phyloP scores from a whole-genome alignment of 225 moss, liverwort and hornwort species.

The Physcomitrellopsis africana region DNA sequence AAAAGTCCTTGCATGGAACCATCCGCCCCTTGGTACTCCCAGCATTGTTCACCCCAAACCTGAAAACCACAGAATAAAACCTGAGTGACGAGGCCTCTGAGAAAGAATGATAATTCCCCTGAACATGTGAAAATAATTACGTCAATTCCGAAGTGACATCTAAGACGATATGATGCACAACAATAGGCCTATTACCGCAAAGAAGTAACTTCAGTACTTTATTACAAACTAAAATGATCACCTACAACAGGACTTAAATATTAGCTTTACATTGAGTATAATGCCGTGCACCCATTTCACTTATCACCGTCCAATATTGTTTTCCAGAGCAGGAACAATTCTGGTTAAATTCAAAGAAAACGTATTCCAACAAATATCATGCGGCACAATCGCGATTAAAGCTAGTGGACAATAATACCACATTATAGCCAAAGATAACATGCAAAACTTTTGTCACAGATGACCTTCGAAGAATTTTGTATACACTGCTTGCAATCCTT shows the following conservation, averaged over 20 bases:
- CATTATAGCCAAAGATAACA: not conserved
- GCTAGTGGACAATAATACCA: slow-evolving; percentile 17
- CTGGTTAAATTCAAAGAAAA: slow-evolving; percentile 2
- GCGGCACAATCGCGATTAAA: not conserved
- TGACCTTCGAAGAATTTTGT: not conserved
- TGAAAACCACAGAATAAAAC: slow-evolving; percentile 28
- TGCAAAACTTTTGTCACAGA: not conserved
- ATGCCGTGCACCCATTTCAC: not conserved
- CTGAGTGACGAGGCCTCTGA: slow-evolving; percentile 12
- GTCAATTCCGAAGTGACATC: slow-evolving; percentile 17
- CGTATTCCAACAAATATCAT: not conserved
- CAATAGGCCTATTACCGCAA: not conserved
- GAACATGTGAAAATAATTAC: not conserved
- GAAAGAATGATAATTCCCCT: slow-evolving; percentile 12
- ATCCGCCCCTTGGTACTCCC: slow-evolving; percentile 57
- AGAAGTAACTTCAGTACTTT: slow-evolving; percentile 18
- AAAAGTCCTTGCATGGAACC: slow-evolving; percentile 56
- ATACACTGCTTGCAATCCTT: not conserved
- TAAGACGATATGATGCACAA: slow-evolving; percentile 4
- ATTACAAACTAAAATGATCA: not conserved
- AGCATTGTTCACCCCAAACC: slow-evolving; percentile 51
- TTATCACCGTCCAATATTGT: slow-evolving; percentile 11
- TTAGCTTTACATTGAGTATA: slow-evolving; percentile 8
- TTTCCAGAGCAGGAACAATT: not conserved
- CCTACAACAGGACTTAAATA: slow-evolving; percentile 17